phyloP scores from a whole-genome alignment of 2,329 filamentous ascomycete species.

The Ascochyta pisi region DNA sequence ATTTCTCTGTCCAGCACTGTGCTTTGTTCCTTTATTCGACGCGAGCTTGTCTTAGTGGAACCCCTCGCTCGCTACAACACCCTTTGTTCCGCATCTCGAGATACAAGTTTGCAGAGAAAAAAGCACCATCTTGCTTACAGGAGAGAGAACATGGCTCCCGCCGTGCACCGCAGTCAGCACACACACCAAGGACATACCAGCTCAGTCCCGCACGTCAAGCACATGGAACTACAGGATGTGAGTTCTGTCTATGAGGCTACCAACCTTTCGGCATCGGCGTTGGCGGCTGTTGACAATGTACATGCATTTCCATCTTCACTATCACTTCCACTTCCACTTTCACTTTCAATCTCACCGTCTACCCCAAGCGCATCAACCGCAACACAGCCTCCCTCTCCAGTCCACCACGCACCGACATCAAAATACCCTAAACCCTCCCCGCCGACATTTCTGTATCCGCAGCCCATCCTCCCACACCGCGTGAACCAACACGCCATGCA shows the following conservation, averaged over 20 bases:
- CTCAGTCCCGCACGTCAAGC: neutral
- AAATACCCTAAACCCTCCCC: neutral
- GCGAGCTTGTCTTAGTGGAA: too few species aligned
- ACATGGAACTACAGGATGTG: neutral
- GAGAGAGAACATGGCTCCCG: neutral
- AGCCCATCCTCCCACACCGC: neutral
- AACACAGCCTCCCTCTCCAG: neutral
- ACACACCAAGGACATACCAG: neutral
- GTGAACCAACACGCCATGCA: neutral
- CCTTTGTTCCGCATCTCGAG: too few species aligned
- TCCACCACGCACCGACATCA: neutral
- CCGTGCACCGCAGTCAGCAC: neutral
- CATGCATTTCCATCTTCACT: neutral
- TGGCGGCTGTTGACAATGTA: too few species aligned
- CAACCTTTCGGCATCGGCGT: neutral
- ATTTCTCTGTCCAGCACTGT: too few species aligned
- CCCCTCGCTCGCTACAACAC: too few species aligned
- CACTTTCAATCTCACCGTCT: neutral
- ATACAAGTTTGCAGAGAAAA: too few species aligned
- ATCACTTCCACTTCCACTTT: neutral
- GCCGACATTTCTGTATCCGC: neutral
- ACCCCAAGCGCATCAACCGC: too few species aligned
- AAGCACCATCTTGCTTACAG: too few species aligned
- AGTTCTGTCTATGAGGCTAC: neutral
- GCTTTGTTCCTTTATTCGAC: too few species aligned